Evolutionary conservation across 208 protist genomes (phyloP).

Genomic region (Trypanosoma melophagium): DNA sequence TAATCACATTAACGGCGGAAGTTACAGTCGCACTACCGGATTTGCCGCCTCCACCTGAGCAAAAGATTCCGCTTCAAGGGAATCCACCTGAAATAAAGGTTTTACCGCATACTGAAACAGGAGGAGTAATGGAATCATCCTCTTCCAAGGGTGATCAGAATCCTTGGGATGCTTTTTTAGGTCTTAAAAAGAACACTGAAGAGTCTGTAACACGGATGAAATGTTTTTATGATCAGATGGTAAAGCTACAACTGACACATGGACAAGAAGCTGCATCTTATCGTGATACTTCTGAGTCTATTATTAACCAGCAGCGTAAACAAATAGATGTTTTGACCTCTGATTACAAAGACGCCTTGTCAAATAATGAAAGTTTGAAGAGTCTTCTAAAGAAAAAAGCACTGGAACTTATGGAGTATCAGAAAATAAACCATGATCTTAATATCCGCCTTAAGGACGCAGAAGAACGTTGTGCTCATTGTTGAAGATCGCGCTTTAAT

Average conservation of each 20-base stretch:
- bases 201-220: conserved; percentile 21
- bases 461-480: conserved; percentile 20
- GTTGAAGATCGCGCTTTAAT: conserved; percentile 24
- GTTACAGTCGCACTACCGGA: too few relatives aligned
- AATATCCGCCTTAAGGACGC: conserved; percentile 19
- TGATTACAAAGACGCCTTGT: conserved; percentile 10
- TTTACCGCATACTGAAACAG: neutral
- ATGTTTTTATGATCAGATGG: conserved; percentile 28
- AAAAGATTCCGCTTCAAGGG: too few relatives aligned
- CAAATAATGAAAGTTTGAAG: conserved; percentile 17
- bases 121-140: neutral
- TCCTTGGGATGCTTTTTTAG: conserved; percentile 24
- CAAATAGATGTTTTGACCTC: conserved; percentile 16
- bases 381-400: conserved; percentile 11
- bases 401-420: conserved; percentile 22
- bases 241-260: conserved; percentile 28
- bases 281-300: conserved; percentile 19
- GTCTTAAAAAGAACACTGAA: conserved; percentile 17
- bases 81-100: neutral
- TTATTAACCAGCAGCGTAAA: conserved; percentile 19
- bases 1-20: too few relatives aligned
- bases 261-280: conserved; percentile 29
- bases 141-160: neutral
- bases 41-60: too few relatives aligned
- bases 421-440: conserved; percentile 18